Percentiles rank a stretch among this genome's conserved stretches.
phyloP scores from a whole-genome alignment of 78 protist genomes.

The Thecamonas trahens region DNA sequence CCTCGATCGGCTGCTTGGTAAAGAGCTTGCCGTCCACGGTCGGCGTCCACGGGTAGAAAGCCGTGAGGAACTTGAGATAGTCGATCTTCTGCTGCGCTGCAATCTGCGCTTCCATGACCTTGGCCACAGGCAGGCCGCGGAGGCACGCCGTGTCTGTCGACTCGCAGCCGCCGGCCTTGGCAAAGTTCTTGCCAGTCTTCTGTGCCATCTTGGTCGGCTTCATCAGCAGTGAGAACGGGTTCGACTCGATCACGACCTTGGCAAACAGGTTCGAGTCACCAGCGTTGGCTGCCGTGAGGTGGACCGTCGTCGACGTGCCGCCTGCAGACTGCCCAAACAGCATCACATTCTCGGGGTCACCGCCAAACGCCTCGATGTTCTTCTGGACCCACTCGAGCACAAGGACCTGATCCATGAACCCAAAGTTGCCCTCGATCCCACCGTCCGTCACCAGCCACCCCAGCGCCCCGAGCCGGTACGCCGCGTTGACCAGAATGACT shows the following conservation, averaged over 20 bases:
- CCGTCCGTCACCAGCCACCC: conserved; percentile 1
- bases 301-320: conserved; percentile 4
- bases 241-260: not conserved
- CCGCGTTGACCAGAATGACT: conserved; percentile 13
- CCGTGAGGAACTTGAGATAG: not conserved
- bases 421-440: conserved; percentile 46
- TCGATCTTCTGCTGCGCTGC: not conserved
- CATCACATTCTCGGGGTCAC: conserved; percentile 20
- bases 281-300: conserved; percentile 14
- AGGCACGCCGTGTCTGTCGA: not conserved
- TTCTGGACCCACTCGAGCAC: conserved; percentile 38
- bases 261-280: not conserved
- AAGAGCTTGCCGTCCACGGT: conserved; percentile 2
- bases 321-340: conserved; percentile 35
- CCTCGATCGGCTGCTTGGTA: not conserved
- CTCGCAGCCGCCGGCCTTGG: not conserved
- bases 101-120: not conserved
- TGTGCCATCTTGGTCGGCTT: not conserved
- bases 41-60: not conserved
- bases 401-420: conserved; percentile 23
- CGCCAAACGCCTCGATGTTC: conserved; percentile 39
- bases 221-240: not conserved
- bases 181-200: not conserved
- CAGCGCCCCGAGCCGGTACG: conserved; percentile 24
- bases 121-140: not conserved